Evolutionary conservation across 306 rosid genomes (phyloP).

Genomic region (Castanea sativa): DNA sequence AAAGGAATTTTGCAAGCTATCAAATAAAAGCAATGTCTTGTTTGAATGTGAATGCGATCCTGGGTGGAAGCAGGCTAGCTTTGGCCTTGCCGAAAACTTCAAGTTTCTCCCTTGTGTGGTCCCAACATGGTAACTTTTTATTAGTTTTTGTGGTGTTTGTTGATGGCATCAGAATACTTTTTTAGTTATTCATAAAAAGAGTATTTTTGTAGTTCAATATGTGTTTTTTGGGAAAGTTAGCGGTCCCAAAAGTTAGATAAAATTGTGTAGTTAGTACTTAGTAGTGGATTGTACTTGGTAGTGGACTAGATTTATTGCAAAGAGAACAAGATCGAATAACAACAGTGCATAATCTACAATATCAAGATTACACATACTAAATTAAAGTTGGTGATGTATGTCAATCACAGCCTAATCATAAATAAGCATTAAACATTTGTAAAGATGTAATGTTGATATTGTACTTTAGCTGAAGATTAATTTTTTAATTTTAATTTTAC

Average conservation of each 20-base stretch:
- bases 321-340: too few relatives aligned
- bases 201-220: neutral
- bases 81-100: conserved; percentile 22
- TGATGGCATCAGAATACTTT: neutral
- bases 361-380: neutral
- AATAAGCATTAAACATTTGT: neutral
- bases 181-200: too few relatives aligned
- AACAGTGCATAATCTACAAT: neutral
- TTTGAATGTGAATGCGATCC: conserved; percentile 71
- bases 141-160: neutral
- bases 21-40: conserved; percentile 44
- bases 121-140: conserved; percentile 24
- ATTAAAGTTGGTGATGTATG: neutral
- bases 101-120: conserved; percentile 77
- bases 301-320: too few relatives aligned
- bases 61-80: conserved; percentile 66
- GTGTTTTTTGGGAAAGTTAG: neutral
- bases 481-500: neutral
- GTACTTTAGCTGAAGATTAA: neutral
- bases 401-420: neutral
- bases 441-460: conserved; percentile 12
- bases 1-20: conserved; percentile 72
- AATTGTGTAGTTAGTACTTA: too few relatives aligned
- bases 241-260: neutral
- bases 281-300: too few relatives aligned